phyloP scores from a whole-genome alignment of 2,329 filamentous ascomycete species.

The Penicillium sp. region DNA sequence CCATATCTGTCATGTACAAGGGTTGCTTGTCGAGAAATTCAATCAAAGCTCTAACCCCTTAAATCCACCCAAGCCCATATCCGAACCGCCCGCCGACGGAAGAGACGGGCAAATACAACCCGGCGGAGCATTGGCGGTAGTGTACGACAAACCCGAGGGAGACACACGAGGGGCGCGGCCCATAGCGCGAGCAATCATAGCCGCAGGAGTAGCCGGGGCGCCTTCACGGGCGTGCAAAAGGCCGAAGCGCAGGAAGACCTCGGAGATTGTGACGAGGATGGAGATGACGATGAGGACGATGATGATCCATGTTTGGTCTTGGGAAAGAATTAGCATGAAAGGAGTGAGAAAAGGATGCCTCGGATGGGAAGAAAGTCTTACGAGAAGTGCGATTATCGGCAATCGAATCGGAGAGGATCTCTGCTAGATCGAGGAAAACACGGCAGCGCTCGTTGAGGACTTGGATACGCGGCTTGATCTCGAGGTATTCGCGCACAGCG shows the following conservation, averaged over 20 bases:
- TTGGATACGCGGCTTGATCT: slow-evolving; percentile 93
- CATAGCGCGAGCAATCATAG: slow-evolving; percentile 23
- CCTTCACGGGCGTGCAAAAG: slow-evolving; percentile 57
- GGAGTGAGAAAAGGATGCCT: background rate
- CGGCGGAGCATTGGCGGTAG: slow-evolving; percentile 14
- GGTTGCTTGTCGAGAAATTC: background rate
- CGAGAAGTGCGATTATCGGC: slow-evolving; percentile 92
- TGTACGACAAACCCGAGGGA: slow-evolving; percentile 18
- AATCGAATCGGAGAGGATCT: slow-evolving; percentile 90
- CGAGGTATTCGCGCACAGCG: slow-evolving; percentile 93
- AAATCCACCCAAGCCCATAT: slow-evolving; percentile 15
- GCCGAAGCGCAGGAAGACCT: slow-evolving; percentile 83
- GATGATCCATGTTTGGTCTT: slow-evolving; percentile 94
- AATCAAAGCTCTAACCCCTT: slow-evolving; percentile 7
- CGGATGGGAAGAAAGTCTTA: slow-evolving; percentile 29
- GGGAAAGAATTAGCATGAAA: slow-evolving; percentile 6
- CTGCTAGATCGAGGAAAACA: slow-evolving; percentile 93
- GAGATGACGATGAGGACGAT: slow-evolving; percentile 90
- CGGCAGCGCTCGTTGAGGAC: slow-evolving; percentile 96
- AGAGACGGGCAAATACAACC: slow-evolving; percentile 28
- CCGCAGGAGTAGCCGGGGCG: slow-evolving; percentile 13
- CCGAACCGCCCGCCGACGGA: slow-evolving; percentile 8
- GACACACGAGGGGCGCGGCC: slow-evolving; percentile 21
- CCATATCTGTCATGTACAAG: background rate
- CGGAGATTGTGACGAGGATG: slow-evolving; percentile 86